Conservation (phyloP, 1,139 yeast species). For the Taiozyma sp. region DNA sequence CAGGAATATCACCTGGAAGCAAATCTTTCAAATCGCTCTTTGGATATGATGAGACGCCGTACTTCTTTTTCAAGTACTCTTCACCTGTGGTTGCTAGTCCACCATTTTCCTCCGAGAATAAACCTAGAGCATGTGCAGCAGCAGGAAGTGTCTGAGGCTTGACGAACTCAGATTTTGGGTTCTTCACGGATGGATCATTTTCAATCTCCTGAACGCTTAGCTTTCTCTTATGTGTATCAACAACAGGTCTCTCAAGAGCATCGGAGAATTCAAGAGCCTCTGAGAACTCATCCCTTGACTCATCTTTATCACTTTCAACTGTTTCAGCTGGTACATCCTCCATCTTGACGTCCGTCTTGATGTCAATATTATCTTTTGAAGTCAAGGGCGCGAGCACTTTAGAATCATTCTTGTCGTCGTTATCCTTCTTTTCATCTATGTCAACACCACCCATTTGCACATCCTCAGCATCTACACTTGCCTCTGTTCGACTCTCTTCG, state of each 20-base stretch:
- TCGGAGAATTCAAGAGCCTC: conserved; percentile 7
- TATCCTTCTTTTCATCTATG: conserved; percentile 8
- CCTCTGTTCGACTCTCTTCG: conserved; percentile 12
- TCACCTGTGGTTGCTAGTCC: conserved; percentile 51
- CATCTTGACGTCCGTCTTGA: not conserved
- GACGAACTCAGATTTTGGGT: conserved; percentile 78
- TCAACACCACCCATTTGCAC: conserved; percentile 9
- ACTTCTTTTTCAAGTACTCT: conserved; percentile 68
- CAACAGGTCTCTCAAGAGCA: conserved; percentile 10
- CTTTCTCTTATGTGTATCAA: conserved; percentile 16
- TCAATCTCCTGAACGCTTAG: conserved; percentile 31
- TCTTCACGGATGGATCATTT: conserved; percentile 56
- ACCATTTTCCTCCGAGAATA: conserved; percentile 56
- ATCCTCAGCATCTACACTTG: conserved; percentile 14
- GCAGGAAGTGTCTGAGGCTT: conserved; percentile 66
- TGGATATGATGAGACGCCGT: conserved; percentile 90
- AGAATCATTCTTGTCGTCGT: conserved; percentile 2
- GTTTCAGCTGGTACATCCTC: conserved; percentile 18
- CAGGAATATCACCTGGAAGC: conserved; percentile 86
- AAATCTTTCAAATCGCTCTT: conserved; percentile 64
- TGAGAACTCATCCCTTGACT: conserved; percentile 1
- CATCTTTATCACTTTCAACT: conserved; percentile 14
- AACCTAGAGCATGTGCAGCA: conserved; percentile 60
- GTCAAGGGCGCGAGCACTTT: not conserved
- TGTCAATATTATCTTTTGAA: conserved; percentile 6